Evolutionary conservation across 768 basidiomycete genomes (phyloP), one percentile per base, ranked within the genome.

Genomic region (Leccinum broughii): DNA sequence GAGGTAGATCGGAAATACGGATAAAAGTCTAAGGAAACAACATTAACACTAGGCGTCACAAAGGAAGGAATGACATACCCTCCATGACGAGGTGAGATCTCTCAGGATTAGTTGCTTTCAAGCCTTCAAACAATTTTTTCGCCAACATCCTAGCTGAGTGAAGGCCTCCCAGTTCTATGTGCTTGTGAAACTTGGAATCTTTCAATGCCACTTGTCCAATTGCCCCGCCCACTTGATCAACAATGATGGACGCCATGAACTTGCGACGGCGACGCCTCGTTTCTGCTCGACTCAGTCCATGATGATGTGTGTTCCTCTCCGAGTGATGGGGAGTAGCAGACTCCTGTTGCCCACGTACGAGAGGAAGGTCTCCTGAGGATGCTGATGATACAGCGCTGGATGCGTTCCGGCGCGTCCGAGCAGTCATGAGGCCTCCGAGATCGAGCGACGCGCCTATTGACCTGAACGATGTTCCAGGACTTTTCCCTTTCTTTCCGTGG

Each of bases 141-240:
- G 89, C 89, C 37, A 92, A 72, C 63, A 79, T 81, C 57, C 88
- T 77, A 4, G 89, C 89, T 10, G 89, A 90, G 62, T 81, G 75
- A 56, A 89, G 69, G 15, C 80, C 79, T 22, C 83, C 80, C n/a
- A 84, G 69, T 59, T 84, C 82, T 35, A 76, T 82, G 46, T 80
- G 78, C 56, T 79, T 79, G 64, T 86, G 83, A 62, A 86, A 82
- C 66, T 78, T 84, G 17, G 85, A 84, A 63, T 86, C 81, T 65
- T 89, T 89, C 14, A 90, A 68, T 13, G 89, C 85, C 8, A 90
- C 83, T 69, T 89, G 86, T 10, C 85, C 85, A 54, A 91, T 87
- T 13, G 81, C 88, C 55, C 78, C 88, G 65, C 76, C 54, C 37
- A 84, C 81, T 63, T 88, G 87, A 67, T 91, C 89, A 30, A 90